Conservation (phyloP, 2,329 filamentous ascomycete genomes). For the Pseudogymnoascus sp. region DNA sequence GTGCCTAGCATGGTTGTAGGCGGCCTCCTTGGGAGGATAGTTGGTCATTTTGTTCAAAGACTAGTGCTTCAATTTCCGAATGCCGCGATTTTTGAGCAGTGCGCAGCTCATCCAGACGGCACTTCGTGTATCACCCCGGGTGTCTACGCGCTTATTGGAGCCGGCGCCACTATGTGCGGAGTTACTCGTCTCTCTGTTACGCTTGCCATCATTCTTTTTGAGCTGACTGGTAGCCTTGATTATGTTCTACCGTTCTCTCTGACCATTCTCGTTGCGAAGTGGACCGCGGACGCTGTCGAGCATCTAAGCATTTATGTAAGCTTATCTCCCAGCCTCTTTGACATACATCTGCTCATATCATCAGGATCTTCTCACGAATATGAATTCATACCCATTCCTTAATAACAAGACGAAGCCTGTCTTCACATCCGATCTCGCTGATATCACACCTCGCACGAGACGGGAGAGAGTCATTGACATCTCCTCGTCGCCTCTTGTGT, state of each 20-base stretch:
- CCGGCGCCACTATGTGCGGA: conserved; percentile 95
- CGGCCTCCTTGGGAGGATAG: conserved; percentile 78
- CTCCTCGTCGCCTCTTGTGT: conserved; percentile 69
- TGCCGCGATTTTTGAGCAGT: conserved; percentile 67
- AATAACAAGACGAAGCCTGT: conserved; percentile 91
- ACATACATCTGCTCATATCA: conserved; percentile 12
- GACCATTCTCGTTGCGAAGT: conserved; percentile 90
- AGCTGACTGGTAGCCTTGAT: conserved; percentile 88
- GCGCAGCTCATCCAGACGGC: conserved; percentile 57
- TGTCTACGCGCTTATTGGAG: conserved; percentile 92
- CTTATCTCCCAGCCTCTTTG: conserved; percentile 13
- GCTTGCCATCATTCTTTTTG: conserved; percentile 88
- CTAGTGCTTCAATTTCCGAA: conserved; percentile 66
- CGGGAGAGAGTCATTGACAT: conserved; percentile 82
- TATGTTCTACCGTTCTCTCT: conserved; percentile 94
- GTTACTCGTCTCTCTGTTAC: conserved; percentile 92
- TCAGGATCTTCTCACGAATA: conserved; percentile 82
- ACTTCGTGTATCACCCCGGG: conserved; percentile 88
- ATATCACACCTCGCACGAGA: conserved; percentile 72
- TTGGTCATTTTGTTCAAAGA: conserved; percentile 81
- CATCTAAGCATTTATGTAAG: conserved; percentile 84
- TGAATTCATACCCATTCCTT: conserved; percentile 97
- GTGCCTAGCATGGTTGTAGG: conserved; percentile 98
- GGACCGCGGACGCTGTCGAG: conserved; percentile 93
- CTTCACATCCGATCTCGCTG: conserved; percentile 80